Evolutionary conservation across 805 yeast species (phyloP), one percentile per base, ranked within the genome.

Genomic region (Helenozyma baotianmanensis): DNA sequence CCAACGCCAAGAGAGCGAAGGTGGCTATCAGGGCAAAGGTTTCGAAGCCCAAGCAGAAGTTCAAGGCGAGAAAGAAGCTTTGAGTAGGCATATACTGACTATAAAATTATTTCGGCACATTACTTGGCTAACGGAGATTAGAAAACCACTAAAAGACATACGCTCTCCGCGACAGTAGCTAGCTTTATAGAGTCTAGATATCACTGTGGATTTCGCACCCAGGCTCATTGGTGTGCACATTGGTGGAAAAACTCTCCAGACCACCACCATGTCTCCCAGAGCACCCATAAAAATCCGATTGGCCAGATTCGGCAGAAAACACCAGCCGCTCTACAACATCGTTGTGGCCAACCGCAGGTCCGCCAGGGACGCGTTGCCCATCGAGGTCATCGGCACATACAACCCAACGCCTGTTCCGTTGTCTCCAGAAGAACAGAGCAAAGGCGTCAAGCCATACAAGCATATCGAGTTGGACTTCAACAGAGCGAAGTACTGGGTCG

Each of bases 321-420:
- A 82, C 57, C 80, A 77, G 41, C 98, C 98, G 0, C 68, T 83
- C 3, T 92, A 87, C 67, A 92, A 92, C 60, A 88, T 92, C 33
- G 96, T 90, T 10, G 96, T 90, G 10, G 77, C 95, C 4, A 78
- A 81, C 43, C 74, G 78, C 34, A 65, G 70, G 38, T 70, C 79
- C n/a, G 92, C 87, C n/a, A 72, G 95, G 47, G 88, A 86, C 58
- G 78, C 78, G 34, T 74, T 83, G 46, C 98, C 98, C 9, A 80
- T 92, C 28, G 98, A 92, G 60, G 98, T 92, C 9, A 62, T 92
- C 42, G 98, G 98, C 19, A 87, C 96, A 2, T 92, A 87, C 56
- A 79, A 87, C 52, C 96, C 98, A 21, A 66, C 74, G 15, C 84
- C 97, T 4, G 69, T 72, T 32, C 83, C 90, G 19, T 57, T 80